These are phyloP conservation scores for Abrus precatorius DNA, from an alignment of 306 rosid species.

Conservation along the genomic window DNA sequence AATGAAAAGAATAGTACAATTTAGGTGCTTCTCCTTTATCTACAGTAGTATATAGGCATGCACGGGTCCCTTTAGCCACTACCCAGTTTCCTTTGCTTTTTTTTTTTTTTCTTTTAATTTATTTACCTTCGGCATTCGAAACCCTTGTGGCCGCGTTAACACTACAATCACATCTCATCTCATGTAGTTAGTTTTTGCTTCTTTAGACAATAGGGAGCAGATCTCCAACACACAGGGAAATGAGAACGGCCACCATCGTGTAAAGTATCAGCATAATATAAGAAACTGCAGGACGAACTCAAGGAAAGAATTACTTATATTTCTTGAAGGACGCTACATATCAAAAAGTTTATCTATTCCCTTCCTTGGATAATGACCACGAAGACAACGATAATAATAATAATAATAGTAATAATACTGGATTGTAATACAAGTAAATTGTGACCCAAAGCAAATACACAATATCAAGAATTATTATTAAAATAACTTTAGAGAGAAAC, in stretches of 20 bases:
- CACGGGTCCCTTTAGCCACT: conserved; percentile 17
- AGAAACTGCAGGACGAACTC: neutral
- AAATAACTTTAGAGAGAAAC: too few relatives aligned
- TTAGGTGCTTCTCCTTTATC: conserved; percentile 50
- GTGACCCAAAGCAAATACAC: too few relatives aligned
- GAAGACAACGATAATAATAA: too few relatives aligned
- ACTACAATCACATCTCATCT: conserved; percentile 21
- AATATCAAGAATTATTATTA: too few relatives aligned
- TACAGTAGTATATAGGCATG: neutral
- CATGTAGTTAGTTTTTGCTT: conserved; percentile 22
- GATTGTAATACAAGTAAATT: too few relatives aligned
- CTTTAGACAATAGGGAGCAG: conserved; percentile 21
- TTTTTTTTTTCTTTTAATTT: too few relatives aligned
- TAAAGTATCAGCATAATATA: conserved; percentile 4
- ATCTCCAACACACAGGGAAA: conserved; percentile 42
- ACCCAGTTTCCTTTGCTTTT: conserved; percentile 23
- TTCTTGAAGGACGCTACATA: neutral
- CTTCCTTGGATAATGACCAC: neutral
- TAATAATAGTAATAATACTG: too few relatives aligned
- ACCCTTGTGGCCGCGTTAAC: conserved; percentile 5
- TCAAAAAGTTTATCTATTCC: neutral
- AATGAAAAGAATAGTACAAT: conserved; percentile 44
- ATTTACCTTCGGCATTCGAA: neutral
- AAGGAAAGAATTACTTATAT: neutral
- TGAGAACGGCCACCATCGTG: neutral